These are phyloP conservation scores for Saccharomyces hybrid DNA, from an alignment of 1,139 yeast genomes.

Conservation along the genomic window DNA sequence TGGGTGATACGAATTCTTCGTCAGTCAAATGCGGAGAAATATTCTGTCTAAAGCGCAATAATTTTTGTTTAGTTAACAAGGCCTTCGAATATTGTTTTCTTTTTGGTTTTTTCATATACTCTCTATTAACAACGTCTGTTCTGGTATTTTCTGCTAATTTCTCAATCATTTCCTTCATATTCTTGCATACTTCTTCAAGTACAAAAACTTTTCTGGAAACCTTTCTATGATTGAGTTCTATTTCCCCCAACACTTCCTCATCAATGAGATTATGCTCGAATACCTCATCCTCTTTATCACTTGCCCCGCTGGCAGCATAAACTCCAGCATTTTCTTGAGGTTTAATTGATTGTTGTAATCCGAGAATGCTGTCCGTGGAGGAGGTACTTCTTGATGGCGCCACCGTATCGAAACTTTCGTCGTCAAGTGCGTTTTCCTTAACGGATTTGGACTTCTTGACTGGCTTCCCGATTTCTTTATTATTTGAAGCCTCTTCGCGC, in stretches of 20 bases:
- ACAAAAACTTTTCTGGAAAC: constrained; percentile 6
- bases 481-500: background rate
- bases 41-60: constrained; percentile 1
- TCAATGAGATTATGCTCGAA: background rate
- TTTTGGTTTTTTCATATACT: constrained; percentile 8
- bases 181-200: constrained; percentile 3
- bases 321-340: background rate
- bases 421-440: background rate
- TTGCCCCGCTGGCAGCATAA: background rate
- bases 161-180: constrained; percentile 6
- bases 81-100: constrained; percentile 4
- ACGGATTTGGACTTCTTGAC: background rate
- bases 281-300: background rate
- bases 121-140: background rate
- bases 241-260: background rate
- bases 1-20: constrained; percentile 11
- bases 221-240: constrained; percentile 2
- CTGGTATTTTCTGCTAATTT: constrained; percentile 2
- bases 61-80: constrained; percentile 2
- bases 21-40: constrained; percentile 4
- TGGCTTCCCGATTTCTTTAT: background rate
- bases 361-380: background rate
- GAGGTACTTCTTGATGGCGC: background rate
- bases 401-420: background rate
- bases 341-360: background rate